These are phyloP conservation scores for Pulveroboletus frians DNA, from an alignment of 768 basidiomycete species.

Conservation along the genomic window DNA sequence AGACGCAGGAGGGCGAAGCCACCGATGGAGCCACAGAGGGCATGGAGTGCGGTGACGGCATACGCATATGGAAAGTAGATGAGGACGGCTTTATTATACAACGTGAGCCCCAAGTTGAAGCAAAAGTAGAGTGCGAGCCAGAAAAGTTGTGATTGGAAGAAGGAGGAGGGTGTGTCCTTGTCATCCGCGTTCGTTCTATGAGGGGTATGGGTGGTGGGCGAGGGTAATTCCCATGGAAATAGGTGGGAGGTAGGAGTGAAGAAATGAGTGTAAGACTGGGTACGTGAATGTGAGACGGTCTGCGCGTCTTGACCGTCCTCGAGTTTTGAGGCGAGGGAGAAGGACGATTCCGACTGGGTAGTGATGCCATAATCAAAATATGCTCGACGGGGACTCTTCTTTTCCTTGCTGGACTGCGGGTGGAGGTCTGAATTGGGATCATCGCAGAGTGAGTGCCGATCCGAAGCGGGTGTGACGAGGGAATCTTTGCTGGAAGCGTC, in stretches of 20 bases:
- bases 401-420: conserved; percentile 11
- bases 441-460: conserved; percentile 4
- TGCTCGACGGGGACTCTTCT: conserved; percentile 12
- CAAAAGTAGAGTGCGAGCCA: conserved; percentile 84
- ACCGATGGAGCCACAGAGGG: conserved; percentile 80
- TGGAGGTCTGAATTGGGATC: background rate
- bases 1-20: conserved; percentile 59
- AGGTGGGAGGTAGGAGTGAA: conserved; percentile 7
- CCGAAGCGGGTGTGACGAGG: background rate
- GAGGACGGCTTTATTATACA: conserved; percentile 94
- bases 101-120: conserved; percentile 87
- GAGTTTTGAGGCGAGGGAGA: conserved; percentile 1
- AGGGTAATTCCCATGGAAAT: conserved; percentile 19
- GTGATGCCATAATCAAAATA: conserved; percentile 22
- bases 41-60: conserved; percentile 88
- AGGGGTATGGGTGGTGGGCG: conserved; percentile 10
- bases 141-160: conserved; percentile 32
- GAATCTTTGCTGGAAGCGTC: conserved; percentile 10
- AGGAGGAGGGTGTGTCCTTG: conserved; percentile 14
- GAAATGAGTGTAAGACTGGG: background rate
- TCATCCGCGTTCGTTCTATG: background rate
- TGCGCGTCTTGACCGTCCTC: conserved; percentile 1
- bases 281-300: background rate
- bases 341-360: background rate
- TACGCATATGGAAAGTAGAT: conserved; percentile 94